These are phyloP conservation scores for Blastobotrys aristatus DNA, from an alignment of 1,139 yeast species.

Conservation along the genomic window DNA sequence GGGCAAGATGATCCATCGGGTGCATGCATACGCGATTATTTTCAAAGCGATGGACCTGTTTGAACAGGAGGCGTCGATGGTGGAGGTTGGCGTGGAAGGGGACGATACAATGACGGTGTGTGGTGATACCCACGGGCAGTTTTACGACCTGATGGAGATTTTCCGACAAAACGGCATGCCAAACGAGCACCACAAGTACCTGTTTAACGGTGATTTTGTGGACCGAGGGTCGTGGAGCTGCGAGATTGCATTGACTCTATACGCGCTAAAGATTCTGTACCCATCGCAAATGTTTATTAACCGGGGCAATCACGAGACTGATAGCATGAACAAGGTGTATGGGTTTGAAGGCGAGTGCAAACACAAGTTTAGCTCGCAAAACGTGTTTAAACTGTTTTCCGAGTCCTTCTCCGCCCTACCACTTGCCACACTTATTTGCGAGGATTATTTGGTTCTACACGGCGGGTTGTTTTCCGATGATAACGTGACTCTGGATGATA, in stretches of 20 bases:
- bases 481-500: slow-evolving; percentile 63
- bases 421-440: slow-evolving; percentile 73
- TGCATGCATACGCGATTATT: slow-evolving; percentile 78
- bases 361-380: slow-evolving; percentile 69
- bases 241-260: slow-evolving; percentile 83
- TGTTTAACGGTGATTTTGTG: slow-evolving; percentile 96
- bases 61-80: slow-evolving; percentile 63
- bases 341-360: slow-evolving; percentile 97
- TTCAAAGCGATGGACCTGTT: slow-evolving; percentile 66
- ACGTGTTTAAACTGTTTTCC: slow-evolving; percentile 77
- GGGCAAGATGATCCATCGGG: slow-evolving; percentile 71
- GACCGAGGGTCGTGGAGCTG: slow-evolving; percentile 99
- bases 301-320: slow-evolving; percentile 96
- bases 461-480: slow-evolving; percentile 91
- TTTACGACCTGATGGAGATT: slow-evolving; percentile 78
- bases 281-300: slow-evolving; percentile 74
- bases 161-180: slow-evolving; percentile 72
- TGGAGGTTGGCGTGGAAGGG: slow-evolving; percentile 52
- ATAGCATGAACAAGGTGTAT: slow-evolving; percentile 93
- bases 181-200: slow-evolving; percentile 58
- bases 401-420: slow-evolving; percentile 87
- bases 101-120: slow-evolving; percentile 63
- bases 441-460: slow-evolving; percentile 80
- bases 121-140: slow-evolving; percentile 98
- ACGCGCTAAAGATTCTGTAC: slow-evolving; percentile 68